Percentiles rank a stretch among this genome's conserved stretches.
phyloP scores from a whole-genome alignment of 2,329 filamentous ascomycete genomes.

The Ramularia collo-cygni region DNA sequence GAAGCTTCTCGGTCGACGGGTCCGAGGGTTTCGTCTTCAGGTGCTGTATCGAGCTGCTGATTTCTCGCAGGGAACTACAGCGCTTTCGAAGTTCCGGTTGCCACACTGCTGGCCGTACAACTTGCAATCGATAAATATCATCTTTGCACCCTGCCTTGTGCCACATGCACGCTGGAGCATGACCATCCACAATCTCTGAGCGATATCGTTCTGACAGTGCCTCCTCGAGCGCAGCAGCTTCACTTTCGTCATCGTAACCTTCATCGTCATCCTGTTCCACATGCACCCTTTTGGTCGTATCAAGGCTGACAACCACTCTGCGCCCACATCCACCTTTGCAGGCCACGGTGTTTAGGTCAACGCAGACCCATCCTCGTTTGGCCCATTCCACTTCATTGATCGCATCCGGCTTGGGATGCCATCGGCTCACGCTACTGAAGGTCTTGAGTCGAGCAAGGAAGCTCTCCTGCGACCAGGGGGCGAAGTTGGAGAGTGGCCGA shows the following conservation, averaged over 20 bases:
- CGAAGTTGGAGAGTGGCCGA: slow-evolving; percentile 58
- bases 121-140: slow-evolving; percentile 56
- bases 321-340: slow-evolving; percentile 76
- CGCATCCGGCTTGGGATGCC: slow-evolving; percentile 82
- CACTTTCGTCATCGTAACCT: slow-evolving; percentile 18
- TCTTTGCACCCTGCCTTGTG: slow-evolving; percentile 77
- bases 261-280: slow-evolving; percentile 35
- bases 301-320: slow-evolving; percentile 74
- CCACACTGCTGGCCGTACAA: slow-evolving; percentile 32
- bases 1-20: slow-evolving; percentile 15
- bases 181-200: slow-evolving; percentile 64
- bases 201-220: slow-evolving; percentile 71
- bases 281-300: slow-evolving; percentile 30
- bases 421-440: slow-evolving; percentile 84
- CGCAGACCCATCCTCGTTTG: slow-evolving; percentile 84
- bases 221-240: slow-evolving; percentile 43
- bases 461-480: slow-evolving; percentile 75
- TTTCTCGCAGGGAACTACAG: slow-evolving; percentile 21
- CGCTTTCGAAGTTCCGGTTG: slow-evolving; percentile 28
- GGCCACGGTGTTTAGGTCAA: slow-evolving; percentile 72
- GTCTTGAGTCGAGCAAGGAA: slow-evolving; percentile 76
- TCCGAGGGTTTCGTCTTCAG: slow-evolving; percentile 17
- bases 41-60: slow-evolving; percentile 23
- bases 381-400: slow-evolving; percentile 93
- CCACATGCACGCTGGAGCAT: slow-evolving; percentile 81